Conservation (phyloP, 2,329 filamentous ascomycete genomes). For the Fusarium nanum region DNA sequence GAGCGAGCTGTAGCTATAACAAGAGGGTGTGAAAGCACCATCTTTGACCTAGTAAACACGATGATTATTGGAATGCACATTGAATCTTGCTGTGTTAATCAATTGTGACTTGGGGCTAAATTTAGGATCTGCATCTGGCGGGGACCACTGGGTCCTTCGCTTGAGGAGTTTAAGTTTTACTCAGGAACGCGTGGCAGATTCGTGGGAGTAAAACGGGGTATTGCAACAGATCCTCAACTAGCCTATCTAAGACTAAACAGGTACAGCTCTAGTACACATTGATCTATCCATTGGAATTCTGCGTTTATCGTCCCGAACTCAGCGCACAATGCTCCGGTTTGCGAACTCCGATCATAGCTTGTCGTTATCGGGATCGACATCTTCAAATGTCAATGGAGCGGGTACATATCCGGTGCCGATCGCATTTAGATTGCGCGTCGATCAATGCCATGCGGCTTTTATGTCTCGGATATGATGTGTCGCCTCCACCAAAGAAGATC, state of each 20-base stretch:
- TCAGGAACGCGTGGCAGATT: slow-evolving; percentile 34
- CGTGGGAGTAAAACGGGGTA: slow-evolving; percentile 21
- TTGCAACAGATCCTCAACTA: slow-evolving; percentile 27
- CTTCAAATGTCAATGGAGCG: slow-evolving; percentile 14
- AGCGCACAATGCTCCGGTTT: neutral
- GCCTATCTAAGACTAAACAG: slow-evolving; percentile 10
- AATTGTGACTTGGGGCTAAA: slow-evolving; percentile 9
- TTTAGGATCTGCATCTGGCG: slow-evolving; percentile 15
- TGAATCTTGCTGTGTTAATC: neutral
- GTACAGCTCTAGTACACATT: neutral
- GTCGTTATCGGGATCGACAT: slow-evolving; percentile 27
- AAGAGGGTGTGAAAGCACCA: slow-evolving; percentile 26
- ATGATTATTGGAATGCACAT: slow-evolving; percentile 45
- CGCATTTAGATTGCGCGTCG: slow-evolving; percentile 22
- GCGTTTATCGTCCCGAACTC: neutral
- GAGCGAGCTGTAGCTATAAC: slow-evolving; percentile 37
- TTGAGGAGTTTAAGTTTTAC: slow-evolving; percentile 16
- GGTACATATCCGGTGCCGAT: slow-evolving; percentile 31
- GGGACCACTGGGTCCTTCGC: slow-evolving; percentile 5
- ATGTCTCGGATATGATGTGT: neutral
- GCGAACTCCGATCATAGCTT: neutral
- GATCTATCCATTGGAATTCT: neutral
- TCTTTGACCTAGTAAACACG: slow-evolving; percentile 40
- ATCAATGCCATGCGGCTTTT: slow-evolving; percentile 22
- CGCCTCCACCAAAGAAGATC: neutral